A percentile compares a stretch with the other conserved stretches of the same genome.
phyloP scores from a whole-genome alignment of 108 stramenopile genomes.

The Aurantiochytrium sp. region DNA sequence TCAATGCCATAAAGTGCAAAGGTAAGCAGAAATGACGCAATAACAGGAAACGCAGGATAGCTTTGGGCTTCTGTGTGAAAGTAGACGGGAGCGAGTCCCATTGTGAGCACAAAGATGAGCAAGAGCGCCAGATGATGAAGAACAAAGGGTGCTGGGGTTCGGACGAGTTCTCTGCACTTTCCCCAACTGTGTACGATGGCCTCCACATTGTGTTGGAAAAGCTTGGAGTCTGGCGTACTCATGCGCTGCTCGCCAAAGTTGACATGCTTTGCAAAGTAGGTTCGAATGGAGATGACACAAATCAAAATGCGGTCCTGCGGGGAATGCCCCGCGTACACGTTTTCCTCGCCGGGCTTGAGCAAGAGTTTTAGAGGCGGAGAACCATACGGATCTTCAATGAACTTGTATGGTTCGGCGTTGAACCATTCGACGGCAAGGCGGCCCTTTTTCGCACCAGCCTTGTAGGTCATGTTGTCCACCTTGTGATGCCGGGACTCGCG shows the following conservation, averaged over 20 bases:
- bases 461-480: neutral
- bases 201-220: neutral
- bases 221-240: neutral
- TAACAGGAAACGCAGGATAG: neutral
- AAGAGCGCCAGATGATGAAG: neutral
- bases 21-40: neutral
- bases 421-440: constrained; percentile 7
- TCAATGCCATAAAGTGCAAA: neutral
- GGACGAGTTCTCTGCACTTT: constrained; percentile 6
- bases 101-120: neutral
- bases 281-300: neutral
- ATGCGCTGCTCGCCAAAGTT: neutral
- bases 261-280: neutral
- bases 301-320: neutral
- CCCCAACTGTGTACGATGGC: neutral
- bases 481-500: neutral
- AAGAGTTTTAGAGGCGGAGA: neutral
- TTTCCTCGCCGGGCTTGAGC: neutral
- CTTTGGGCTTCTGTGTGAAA: neutral
- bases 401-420: neutral
- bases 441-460: neutral
- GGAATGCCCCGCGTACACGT: neutral
- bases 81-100: neutral
- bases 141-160: neutral
- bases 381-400: neutral